phyloP scores from a whole-genome alignment of 768 basidiomycete genomes.

The Termitomyces heimii region DNA sequence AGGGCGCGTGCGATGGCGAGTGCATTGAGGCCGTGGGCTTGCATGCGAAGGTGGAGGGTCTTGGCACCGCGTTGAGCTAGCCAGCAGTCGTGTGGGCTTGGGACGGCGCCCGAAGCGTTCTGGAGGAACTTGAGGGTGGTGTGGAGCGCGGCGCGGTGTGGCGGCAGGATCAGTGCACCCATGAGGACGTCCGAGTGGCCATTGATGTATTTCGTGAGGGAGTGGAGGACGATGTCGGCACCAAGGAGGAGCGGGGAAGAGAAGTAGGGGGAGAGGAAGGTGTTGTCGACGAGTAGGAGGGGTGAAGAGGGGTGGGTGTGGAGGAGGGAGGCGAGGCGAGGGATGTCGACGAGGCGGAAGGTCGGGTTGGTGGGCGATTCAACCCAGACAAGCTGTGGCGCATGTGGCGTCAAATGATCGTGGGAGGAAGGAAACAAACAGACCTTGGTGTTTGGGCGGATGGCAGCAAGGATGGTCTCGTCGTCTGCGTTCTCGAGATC shows the following conservation, averaged over 20 bases:
- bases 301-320: slow-evolving; percentile 59
- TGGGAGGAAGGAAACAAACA: slow-evolving; percentile 10
- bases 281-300: slow-evolving; percentile 88
- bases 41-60: slow-evolving; percentile 86
- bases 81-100: slow-evolving; percentile 85
- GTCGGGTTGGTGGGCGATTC: slow-evolving; percentile 96
- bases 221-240: slow-evolving; percentile 84
- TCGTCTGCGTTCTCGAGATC: slow-evolving; percentile 73
- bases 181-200: slow-evolving; percentile 94
- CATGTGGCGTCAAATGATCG: neutral
- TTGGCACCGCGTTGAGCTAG: slow-evolving; percentile 87
- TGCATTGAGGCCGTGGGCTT: slow-evolving; percentile 81
- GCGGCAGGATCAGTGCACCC: slow-evolving; percentile 74
- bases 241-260: slow-evolving; percentile 79
- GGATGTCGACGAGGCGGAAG: slow-evolving; percentile 79
- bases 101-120: slow-evolving; percentile 81
- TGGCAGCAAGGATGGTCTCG: slow-evolving; percentile 53
- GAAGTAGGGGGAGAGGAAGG: slow-evolving; percentile 91
- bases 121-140: slow-evolving; percentile 79
- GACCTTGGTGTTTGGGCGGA: slow-evolving; percentile 80
- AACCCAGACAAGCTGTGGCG: slow-evolving; percentile 81
- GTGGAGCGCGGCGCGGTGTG: slow-evolving; percentile 39
- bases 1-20: slow-evolving; percentile 67
- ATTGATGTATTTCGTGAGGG: slow-evolving; percentile 86
- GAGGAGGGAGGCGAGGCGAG: slow-evolving; percentile 60